A percentile compares a stretch with the other conserved stretches of the same genome.
Conservation (phyloP, 768 basidiomycete species). For the Kwoniella bestiolae region DNA sequence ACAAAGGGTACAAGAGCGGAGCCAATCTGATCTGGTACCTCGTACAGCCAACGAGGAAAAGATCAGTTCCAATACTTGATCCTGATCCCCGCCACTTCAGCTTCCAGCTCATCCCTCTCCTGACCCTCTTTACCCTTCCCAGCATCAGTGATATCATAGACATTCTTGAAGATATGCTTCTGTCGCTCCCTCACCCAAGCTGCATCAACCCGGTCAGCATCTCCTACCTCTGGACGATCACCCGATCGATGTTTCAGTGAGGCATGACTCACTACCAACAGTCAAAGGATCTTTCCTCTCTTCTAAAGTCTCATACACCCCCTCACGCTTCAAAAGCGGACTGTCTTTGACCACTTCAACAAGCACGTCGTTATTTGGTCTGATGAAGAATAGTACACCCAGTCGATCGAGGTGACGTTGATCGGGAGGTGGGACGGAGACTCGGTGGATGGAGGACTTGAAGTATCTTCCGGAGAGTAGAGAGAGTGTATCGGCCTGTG, state of each 20-base stretch:
- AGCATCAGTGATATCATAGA: not conserved
- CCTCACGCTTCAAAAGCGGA: slow-evolving; percentile 8
- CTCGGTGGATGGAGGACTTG: slow-evolving; percentile 18
- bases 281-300: slow-evolving; percentile 1
- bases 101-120: slow-evolving; percentile 5
- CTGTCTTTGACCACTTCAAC: slow-evolving; percentile 19
- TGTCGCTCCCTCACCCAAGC: slow-evolving; percentile 4
- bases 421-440: slow-evolving; percentile 2
- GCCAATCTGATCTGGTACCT: too few relatives aligned
- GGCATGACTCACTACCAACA: slow-evolving; percentile 4
- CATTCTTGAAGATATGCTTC: slow-evolving; percentile 2
- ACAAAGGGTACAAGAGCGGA: too few relatives aligned
- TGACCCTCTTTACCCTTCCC: slow-evolving; percentile 3
- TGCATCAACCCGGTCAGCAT: not conserved
- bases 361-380: slow-evolving; percentile 15
- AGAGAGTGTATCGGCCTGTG: slow-evolving; percentile 14
- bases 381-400: slow-evolving; percentile 16
- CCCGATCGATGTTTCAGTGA: too few relatives aligned
- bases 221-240: too few relatives aligned
- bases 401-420: slow-evolving; percentile 12
- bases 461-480: slow-evolving; percentile 12
- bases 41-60: not conserved
- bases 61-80: slow-evolving; percentile 10
- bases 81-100: slow-evolving; percentile 1
- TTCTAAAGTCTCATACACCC: slow-evolving; percentile 8